Percentiles rank a stretch among this genome's conserved stretches.
Conservation (phyloP, 1,139 yeast genomes). For the Kodamaea sp. region DNA sequence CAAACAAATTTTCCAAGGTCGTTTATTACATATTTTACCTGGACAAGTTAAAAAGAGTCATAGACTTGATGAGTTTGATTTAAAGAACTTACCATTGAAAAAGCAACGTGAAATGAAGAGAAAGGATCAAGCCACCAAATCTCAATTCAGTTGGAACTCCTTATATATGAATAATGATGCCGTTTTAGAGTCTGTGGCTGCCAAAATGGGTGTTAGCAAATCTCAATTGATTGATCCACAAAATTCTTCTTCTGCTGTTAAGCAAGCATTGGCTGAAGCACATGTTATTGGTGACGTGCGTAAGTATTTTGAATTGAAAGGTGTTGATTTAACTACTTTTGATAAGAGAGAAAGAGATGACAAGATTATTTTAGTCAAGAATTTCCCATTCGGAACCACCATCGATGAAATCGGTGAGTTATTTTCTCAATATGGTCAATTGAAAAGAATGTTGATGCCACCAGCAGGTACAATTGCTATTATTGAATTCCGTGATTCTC, state of each 20-base stretch:
- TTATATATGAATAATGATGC: constrained; percentile 89
- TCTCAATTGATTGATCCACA: constrained; percentile 85
- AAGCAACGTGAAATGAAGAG: constrained; percentile 83
- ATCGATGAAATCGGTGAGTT: constrained; percentile 76
- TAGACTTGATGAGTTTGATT: constrained; percentile 80
- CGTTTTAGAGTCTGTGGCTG: constrained; percentile 84
- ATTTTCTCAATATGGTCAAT: constrained; percentile 74
- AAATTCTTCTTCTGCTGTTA: constrained; percentile 86
- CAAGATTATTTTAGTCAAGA: constrained; percentile 75
- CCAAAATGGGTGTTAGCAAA: constrained; percentile 76
- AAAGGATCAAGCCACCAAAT: constrained; percentile 78
- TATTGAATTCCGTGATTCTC: constrained; percentile 81
- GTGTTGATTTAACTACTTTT: constrained; percentile 79
- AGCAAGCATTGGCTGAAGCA: constrained; percentile 96
- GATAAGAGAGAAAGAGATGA: constrained; percentile 76
- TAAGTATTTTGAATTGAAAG: constrained; percentile 76
- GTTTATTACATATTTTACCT: constrained; percentile 84
- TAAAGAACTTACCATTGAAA: constrained; percentile 85
- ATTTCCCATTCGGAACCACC: constrained; percentile 85
- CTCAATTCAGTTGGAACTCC: constrained; percentile 94
- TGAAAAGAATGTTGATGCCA: constrained; percentile 84
- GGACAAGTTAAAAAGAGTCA: constrained; percentile 79
- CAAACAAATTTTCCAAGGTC: constrained; percentile 90
- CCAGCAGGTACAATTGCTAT: constrained; percentile 97
- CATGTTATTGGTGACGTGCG: constrained; percentile 91